A percentile compares a stretch with the other conserved stretches of the same genome.
phyloP scores from a whole-genome alignment of 441 rosid genomes.

The Croton laevigatus region DNA sequence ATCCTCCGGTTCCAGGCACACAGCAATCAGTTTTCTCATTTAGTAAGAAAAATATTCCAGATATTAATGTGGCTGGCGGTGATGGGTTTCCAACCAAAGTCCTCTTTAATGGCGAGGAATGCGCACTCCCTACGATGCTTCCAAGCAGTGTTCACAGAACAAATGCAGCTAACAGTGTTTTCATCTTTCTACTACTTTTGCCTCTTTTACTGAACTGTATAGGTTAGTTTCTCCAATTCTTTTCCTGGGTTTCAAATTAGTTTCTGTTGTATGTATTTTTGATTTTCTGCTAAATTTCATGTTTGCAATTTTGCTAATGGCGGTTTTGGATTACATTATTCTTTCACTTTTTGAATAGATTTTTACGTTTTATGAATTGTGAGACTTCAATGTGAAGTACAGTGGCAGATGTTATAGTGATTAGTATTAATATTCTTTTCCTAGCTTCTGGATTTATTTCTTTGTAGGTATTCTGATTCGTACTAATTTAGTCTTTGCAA shows the following conservation, averaged over 20 bases:
- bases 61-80: constrained; percentile 52
- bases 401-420: no score
- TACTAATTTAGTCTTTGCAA: no score
- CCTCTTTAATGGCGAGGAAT: constrained; percentile 87
- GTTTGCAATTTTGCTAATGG: constrained; percentile 8
- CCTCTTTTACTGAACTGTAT: constrained; percentile 8
- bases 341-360: background rate
- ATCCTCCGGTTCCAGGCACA: constrained; percentile 69
- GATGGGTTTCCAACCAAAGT: constrained; percentile 89
- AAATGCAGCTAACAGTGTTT: constrained; percentile 14
- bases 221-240: background rate
- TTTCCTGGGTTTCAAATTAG: background rate
- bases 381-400: background rate
- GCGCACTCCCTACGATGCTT: constrained; percentile 60
- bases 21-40: constrained; percentile 90
- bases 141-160: constrained; percentile 42
- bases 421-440: no score
- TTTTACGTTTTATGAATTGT: background rate
- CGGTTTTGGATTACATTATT: background rate
- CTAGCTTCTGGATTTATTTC: no score
- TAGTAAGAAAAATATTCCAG: constrained; percentile 63
- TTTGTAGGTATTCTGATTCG: no score
- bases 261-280: background rate
- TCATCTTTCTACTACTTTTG: constrained; percentile 21
- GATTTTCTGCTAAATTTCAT: constrained; percentile 7